phyloP scores from a whole-genome alignment of 176 grass and related monocot species.

The Paspalum notatum region DNA sequence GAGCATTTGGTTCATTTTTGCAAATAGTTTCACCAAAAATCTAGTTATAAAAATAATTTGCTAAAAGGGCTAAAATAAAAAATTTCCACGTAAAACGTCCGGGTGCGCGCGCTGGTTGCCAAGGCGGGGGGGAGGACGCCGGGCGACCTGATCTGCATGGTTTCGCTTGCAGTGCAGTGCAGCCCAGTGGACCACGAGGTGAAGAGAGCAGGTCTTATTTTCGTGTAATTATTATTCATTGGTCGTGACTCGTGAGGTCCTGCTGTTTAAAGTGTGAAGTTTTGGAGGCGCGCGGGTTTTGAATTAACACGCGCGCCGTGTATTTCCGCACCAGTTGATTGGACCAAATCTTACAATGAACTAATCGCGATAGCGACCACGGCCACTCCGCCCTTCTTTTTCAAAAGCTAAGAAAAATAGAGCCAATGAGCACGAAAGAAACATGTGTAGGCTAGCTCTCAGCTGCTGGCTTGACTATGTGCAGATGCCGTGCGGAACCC shows the following conservation, averaged over 20 bases:
- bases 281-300: neutral
- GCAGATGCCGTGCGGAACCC: neutral
- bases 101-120: too few relatives aligned
- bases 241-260: neutral
- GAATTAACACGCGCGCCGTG: neutral
- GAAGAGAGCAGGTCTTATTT: too few relatives aligned
- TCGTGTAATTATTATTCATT: too few relatives aligned
- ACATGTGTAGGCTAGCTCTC: neutral
- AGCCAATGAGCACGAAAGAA: constrained; percentile 33
- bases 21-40: too few relatives aligned
- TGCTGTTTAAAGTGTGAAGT: constrained; percentile 20
- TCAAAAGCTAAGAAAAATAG: neutral
- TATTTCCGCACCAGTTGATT: neutral
- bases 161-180: too few relatives aligned
- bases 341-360: neutral
- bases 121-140: too few relatives aligned
- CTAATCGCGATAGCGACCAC: constrained; percentile 9
- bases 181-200: too few relatives aligned
- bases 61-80: too few relatives aligned
- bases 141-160: too few relatives aligned
- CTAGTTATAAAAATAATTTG: too few relatives aligned
- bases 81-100: too few relatives aligned
- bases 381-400: neutral
- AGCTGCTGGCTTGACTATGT: neutral
- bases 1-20: too few relatives aligned